A percentile compares a stretch with the other conserved stretches of the same genome.
phyloP scores from a whole-genome alignment of 192 early-diverging fungal genomes.

The Rhizophagus clarus region DNA sequence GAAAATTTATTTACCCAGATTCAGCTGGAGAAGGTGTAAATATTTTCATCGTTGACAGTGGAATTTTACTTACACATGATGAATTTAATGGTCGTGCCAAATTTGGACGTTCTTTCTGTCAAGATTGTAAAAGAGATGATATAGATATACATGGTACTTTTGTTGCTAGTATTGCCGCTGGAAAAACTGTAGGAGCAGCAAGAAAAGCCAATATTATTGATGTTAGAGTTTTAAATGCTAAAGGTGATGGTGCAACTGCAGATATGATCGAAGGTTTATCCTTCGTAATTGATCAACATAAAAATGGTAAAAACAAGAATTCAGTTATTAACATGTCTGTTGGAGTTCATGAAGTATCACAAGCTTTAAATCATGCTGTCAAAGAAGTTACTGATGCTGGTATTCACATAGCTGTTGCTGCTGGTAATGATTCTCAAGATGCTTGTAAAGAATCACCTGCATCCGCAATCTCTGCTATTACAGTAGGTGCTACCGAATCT shows the following conservation, averaged over 20 bases:
- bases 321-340: conserved; percentile 43
- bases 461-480: conserved; percentile 54
- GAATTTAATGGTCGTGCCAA: conserved; percentile 92
- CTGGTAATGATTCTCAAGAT: conserved; percentile 68
- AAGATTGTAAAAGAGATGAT: conserved; percentile 48
- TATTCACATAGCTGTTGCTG: conserved; percentile 75
- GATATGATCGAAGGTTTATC: conserved; percentile 69
- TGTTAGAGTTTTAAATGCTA: conserved; percentile 57
- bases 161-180: conserved; percentile 48
- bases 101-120: conserved; percentile 80
- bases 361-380: conserved; percentile 50
- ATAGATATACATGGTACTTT: conserved; percentile 52
- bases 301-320: neutral
- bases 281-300: conserved; percentile 36
- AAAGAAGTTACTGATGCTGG: conserved; percentile 54
- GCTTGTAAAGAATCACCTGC: conserved; percentile 67
- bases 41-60: conserved; percentile 64
- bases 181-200: conserved; percentile 57
- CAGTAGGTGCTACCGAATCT: conserved; percentile 82
- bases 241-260: conserved; percentile 49
- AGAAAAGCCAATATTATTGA: conserved; percentile 60
- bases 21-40: conserved; percentile 40
- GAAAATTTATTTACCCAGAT: conserved; percentile 73
- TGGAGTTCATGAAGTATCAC: conserved; percentile 41
- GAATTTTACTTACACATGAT: conserved; percentile 77